phyloP scores from a whole-genome alignment of 768 basidiomycete species.

The Agaricus subrufescens region DNA sequence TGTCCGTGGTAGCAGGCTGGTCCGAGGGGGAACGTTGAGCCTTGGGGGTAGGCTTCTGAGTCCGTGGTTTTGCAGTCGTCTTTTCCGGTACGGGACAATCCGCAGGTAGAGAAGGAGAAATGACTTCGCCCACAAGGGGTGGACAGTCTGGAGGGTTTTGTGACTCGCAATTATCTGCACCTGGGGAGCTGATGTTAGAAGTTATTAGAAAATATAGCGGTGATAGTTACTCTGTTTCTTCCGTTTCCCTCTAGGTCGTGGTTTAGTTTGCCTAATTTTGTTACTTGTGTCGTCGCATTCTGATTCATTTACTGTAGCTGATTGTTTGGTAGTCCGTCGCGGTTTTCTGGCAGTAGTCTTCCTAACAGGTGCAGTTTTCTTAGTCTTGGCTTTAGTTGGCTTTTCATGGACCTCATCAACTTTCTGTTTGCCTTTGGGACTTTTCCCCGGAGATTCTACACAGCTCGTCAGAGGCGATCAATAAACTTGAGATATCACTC shows the following conservation, averaged over 20 bases:
- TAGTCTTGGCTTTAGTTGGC: background rate
- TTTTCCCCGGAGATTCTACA: background rate
- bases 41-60: constrained; percentile 1
- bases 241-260: constrained; percentile 1
- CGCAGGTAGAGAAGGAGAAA: background rate
- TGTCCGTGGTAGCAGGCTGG: background rate
- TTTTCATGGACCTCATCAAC: background rate
- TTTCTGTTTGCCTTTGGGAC: background rate
- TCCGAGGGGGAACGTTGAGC: background rate
- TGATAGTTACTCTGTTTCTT: constrained; percentile 1
- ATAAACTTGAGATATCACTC: background rate
- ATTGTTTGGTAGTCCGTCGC: background rate
- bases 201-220: background rate
- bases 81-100: background rate
- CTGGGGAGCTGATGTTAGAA: background rate
- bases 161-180: background rate
- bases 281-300: background rate
- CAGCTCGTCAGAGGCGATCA: background rate
- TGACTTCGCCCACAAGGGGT: background rate
- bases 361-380: background rate
- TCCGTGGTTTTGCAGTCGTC: background rate
- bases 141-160: background rate
- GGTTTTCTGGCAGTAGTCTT: background rate
- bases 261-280: background rate
- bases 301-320: background rate